These are phyloP conservation scores for Penicillium odoratum DNA, from an alignment of 495 filamentous ascomycete genomes.

Conservation along the genomic window DNA sequence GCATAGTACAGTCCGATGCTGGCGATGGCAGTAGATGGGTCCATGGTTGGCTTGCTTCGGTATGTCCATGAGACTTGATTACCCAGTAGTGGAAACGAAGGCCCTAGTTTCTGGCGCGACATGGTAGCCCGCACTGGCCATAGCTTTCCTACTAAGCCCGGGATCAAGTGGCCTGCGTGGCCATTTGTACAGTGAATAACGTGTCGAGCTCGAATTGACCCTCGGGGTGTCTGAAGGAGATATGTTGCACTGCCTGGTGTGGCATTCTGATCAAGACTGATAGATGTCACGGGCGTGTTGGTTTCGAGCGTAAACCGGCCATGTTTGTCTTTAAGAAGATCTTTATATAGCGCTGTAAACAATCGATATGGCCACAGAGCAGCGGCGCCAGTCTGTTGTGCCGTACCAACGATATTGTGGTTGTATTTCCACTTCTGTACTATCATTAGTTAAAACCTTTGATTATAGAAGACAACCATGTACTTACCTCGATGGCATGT, in stretches of 20 bases:
- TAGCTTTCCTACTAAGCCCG: not conserved
- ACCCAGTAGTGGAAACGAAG: not conserved
- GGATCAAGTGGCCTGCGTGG: constrained; percentile 3
- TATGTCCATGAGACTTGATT: not conserved
- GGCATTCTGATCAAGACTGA: not conserved
- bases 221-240: not conserved
- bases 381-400: not conserved
- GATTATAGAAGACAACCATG: not conserved
- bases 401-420: not conserved
- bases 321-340: not conserved
- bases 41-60: not conserved
- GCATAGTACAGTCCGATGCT: not conserved
- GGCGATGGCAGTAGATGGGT: not conserved
- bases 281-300: not conserved
- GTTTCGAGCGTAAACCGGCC: not conserved
- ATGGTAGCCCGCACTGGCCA: constrained; percentile 4
- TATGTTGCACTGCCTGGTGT: not conserved
- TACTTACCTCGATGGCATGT: not conserved
- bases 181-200: constrained; percentile 8
- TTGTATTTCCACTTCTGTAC: not conserved
- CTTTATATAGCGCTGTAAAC: not conserved
- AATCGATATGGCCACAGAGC: not conserved
- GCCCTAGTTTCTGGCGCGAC: not conserved
- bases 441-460: not conserved
- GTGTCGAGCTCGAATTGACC: not conserved